Conservation (phyloP, 2,329 filamentous ascomycete genomes). For the Xylariaceae sp. region DNA sequence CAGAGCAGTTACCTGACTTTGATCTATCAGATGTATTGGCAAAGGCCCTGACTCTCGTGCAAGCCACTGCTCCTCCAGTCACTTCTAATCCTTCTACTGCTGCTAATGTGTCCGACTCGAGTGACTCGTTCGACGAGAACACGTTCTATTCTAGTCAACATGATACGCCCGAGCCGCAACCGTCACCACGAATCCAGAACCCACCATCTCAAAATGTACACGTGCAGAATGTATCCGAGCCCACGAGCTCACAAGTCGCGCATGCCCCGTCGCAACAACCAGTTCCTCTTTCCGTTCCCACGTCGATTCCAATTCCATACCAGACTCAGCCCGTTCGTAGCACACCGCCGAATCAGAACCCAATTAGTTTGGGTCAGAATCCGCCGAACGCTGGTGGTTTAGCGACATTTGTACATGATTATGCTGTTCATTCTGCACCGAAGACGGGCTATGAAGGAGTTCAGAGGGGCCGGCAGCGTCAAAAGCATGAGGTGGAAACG, state of each 20-base stretch:
- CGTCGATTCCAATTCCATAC: slow-evolving; percentile 10
- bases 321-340: slow-evolving; percentile 16
- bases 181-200: slow-evolving; percentile 53
- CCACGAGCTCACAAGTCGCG: slow-evolving; percentile 39
- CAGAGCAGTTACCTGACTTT: slow-evolving; percentile 63
- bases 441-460: slow-evolving; percentile 13
- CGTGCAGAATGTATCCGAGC: slow-evolving; percentile 42
- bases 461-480: slow-evolving; percentile 13
- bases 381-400: slow-evolving; percentile 10
- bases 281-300: slow-evolving; percentile 16
- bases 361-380: slow-evolving; percentile 24
- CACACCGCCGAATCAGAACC: slow-evolving; percentile 14
- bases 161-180: slow-evolving; percentile 68
- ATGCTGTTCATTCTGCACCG: slow-evolving; percentile 8
- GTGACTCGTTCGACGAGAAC: slow-evolving; percentile 88
- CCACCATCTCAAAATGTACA: slow-evolving; percentile 42
- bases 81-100: slow-evolving; percentile 57
- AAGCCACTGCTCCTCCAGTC: slow-evolving; percentile 64
- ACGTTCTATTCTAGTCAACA: slow-evolving; percentile 96
- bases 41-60: slow-evolving; percentile 71
- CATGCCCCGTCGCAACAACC: slow-evolving; percentile 22
- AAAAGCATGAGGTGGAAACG: slow-evolving; percentile 29
- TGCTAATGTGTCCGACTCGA: slow-evolving; percentile 63
- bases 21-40: slow-evolving; percentile 73
- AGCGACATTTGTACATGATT: slow-evolving; percentile 16